A percentile compares a stretch with the other conserved stretches of the same genome.
Conservation (phyloP, 169 alveolate genomes). For the Eimeria praecox region DNA sequence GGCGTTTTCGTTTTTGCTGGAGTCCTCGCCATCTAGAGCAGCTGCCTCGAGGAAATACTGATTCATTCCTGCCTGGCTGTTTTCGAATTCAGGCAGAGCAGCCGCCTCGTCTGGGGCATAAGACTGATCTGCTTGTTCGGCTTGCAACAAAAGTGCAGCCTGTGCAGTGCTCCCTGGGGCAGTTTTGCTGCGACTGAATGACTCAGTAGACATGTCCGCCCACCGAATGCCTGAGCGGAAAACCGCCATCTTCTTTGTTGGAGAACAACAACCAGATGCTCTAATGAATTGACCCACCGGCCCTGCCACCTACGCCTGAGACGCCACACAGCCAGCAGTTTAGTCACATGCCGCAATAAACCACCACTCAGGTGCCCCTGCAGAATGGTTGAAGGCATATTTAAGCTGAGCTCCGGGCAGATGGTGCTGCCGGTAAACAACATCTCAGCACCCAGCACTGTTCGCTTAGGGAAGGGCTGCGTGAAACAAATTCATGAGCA, state of each 20-base stretch:
- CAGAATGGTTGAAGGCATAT: not conserved
- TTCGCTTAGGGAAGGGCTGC: not conserved
- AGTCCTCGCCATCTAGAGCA: constrained; percentile 66
- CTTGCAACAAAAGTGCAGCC: constrained; percentile 66
- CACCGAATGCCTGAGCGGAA: constrained; percentile 71
- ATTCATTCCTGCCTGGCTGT: constrained; percentile 80
- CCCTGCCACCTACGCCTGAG: constrained; percentile 23
- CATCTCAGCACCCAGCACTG: not conserved
- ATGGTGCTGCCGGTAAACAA: not conserved
- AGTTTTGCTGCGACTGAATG: constrained; percentile 71
- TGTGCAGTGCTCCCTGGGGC: constrained; percentile 72
- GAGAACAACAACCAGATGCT: constrained; percentile 5
- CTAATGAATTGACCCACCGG: not conserved
- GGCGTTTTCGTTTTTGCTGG: constrained; percentile 49
- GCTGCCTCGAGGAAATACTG: constrained; percentile 75
- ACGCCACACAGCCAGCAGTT: not conserved
- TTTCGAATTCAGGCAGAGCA: constrained; percentile 74
- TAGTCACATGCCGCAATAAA: not conserved
- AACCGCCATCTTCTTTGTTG: constrained; percentile 56
- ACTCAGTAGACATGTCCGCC: constrained; percentile 76
- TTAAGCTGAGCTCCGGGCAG: not conserved
- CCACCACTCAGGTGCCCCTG: not conserved
- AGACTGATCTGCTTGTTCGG: constrained; percentile 73
- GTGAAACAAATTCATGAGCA: not conserved
- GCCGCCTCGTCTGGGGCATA: constrained; percentile 67